Conservation (phyloP, 1,139 yeast genomes). For the Geotrichum citri-aurantii region DNA sequence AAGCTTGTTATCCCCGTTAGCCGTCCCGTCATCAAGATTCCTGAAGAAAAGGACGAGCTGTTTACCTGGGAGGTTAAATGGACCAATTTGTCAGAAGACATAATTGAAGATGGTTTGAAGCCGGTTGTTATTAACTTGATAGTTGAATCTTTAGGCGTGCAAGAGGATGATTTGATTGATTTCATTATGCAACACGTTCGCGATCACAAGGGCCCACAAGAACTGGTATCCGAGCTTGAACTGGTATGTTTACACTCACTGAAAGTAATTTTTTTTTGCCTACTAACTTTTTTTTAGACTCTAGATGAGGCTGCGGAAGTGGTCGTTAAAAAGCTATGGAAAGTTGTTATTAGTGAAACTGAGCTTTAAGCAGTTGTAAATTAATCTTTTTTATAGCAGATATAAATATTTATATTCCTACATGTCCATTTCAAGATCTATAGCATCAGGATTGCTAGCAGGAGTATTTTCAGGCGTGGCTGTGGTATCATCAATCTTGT, state of each 20-base stretch:
- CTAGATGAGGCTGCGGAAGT: conserved; percentile 36
- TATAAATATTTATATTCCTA: conserved; percentile 18
- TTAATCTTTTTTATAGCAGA: not conserved
- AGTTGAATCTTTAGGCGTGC: conserved; percentile 35
- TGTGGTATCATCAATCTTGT: conserved; percentile 10
- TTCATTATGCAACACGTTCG: conserved; percentile 30
- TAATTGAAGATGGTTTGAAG: conserved; percentile 25
- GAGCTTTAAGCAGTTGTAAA: conserved; percentile 19
- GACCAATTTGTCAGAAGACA: conserved; percentile 27
- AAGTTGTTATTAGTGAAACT: conserved; percentile 27
- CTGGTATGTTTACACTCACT: conserved; percentile 16
- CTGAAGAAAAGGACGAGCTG: conserved; percentile 24
- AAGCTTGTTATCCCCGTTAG: conserved; percentile 4
- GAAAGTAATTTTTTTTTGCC: not conserved
- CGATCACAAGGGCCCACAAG: conserved; percentile 28
- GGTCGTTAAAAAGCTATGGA: conserved; percentile 31
- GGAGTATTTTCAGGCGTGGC: conserved; percentile 18
- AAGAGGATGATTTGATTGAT: conserved; percentile 35
- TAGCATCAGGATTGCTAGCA: conserved; percentile 55
- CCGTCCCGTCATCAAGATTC: conserved; percentile 18
- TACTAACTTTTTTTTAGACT: conserved; percentile 17
- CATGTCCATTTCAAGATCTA: conserved; percentile 55
- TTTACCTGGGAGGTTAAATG: conserved; percentile 29
- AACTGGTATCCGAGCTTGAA: conserved; percentile 31
- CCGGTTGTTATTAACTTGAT: conserved; percentile 31